A percentile compares a stretch with the other conserved stretches of the same genome.
Conservation (phyloP, 345 rosid species). For the Dimocarpus longan region DNA sequence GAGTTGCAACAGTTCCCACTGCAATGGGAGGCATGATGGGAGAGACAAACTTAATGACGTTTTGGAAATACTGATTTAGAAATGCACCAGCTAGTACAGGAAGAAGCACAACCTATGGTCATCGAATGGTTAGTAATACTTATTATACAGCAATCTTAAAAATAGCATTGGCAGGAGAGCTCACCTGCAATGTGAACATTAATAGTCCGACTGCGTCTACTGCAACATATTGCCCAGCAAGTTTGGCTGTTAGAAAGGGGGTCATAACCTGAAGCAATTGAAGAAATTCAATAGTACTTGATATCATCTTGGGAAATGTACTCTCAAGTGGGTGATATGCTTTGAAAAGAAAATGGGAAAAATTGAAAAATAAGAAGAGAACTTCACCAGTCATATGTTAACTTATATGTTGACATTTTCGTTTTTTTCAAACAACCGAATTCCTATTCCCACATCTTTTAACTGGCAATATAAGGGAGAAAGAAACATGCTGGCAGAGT, state of each 20-base stretch:
- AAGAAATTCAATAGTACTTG: neutral
- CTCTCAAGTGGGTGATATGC: neutral
- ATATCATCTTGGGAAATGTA: constrained; percentile 3
- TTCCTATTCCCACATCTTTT: neutral
- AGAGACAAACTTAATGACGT: constrained; percentile 70
- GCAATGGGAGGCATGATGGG: constrained; percentile 86
- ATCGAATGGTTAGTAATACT: neutral
- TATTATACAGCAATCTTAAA: neutral
- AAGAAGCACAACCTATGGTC: constrained; percentile 77
- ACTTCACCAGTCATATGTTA: neutral
- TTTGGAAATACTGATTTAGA: constrained; percentile 72
- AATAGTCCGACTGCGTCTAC: constrained; percentile 77
- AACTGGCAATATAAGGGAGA: neutral
- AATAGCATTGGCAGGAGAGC: constrained; percentile 17
- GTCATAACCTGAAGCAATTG: constrained; percentile 73
- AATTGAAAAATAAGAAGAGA: neutral
- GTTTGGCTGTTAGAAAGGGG: constrained; percentile 82
- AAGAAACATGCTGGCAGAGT: neutral
- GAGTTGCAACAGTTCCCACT: constrained; percentile 76
- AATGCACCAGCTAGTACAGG: constrained; percentile 86
- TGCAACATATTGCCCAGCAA: constrained; percentile 82
- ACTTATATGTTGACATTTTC: neutral
- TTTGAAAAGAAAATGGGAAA: neutral
- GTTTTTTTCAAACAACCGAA: neutral
- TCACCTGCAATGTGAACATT: constrained; percentile 77